These are phyloP conservation scores for Fraxinus ornus DNA, from an alignment of 305 asterid species.

Conservation along the genomic window DNA sequence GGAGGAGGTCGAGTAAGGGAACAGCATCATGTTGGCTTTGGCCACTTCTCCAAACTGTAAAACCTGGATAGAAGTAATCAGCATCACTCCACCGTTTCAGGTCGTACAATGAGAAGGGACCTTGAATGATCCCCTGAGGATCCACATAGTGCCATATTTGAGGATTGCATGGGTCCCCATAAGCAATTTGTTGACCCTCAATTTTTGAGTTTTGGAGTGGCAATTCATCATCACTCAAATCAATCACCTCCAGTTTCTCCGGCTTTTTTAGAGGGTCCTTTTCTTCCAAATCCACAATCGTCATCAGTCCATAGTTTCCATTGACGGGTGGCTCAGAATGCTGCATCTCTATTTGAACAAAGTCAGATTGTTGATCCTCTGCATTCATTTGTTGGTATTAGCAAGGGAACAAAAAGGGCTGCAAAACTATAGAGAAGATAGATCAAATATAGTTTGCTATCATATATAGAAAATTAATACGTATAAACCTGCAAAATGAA, in stretches of 20 bases:
- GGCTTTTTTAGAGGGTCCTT: not conserved
- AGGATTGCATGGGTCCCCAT: conserved; percentile 13
- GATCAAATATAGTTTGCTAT: not conserved
- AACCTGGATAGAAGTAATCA: conserved; percentile 49
- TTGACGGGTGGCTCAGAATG: not conserved
- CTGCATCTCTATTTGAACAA: conserved; percentile 8
- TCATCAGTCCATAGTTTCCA: not conserved
- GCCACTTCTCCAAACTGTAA: conserved; percentile 22
- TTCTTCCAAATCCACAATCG: conserved; percentile 15
- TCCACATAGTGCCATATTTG: conserved; percentile 49
- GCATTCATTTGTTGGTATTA: conserved; percentile 19
- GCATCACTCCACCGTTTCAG: conserved; percentile 61
- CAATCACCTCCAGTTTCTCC: conserved; percentile 36
- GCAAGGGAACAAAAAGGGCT: not conserved
- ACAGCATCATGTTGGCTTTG: conserved; percentile 37
- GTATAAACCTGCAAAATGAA: not conserved
- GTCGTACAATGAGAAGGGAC: conserved; percentile 55
- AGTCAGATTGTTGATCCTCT: conserved; percentile 26
- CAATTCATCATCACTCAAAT: conserved; percentile 57
- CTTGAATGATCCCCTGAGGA: conserved; percentile 33
- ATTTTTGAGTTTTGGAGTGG: conserved; percentile 26
- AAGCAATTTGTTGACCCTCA: not conserved
- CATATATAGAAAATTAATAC: not conserved
- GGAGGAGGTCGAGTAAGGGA: conserved; percentile 47
- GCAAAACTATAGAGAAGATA: not conserved